Conservation (phyloP, 495 filamentous ascomycete species). For the Penicillium paxilli region DNA sequence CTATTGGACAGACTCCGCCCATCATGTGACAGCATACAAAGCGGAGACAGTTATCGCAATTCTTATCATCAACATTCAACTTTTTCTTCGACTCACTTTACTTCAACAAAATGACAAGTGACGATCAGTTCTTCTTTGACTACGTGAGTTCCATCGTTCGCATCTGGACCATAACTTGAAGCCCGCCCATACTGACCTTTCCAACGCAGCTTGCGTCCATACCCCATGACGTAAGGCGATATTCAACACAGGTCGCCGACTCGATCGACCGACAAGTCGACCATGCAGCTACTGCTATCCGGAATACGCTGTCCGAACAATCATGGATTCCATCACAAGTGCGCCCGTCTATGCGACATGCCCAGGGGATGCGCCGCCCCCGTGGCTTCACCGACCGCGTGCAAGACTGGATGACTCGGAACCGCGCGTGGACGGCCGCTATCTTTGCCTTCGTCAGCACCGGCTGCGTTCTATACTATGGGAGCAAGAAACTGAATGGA, state of each 20-base stretch:
- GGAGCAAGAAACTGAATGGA: slow-evolving; percentile 56
- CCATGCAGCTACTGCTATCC: slow-evolving; percentile 58
- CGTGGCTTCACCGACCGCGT: slow-evolving; percentile 38
- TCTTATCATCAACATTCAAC: slow-evolving; percentile 19
- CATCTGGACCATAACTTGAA: not conserved
- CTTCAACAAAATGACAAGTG: slow-evolving; percentile 47
- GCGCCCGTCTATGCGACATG: slow-evolving; percentile 54
- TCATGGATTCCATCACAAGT: slow-evolving; percentile 70
- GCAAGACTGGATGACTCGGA: slow-evolving; percentile 62
- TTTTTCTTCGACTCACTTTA: slow-evolving; percentile 8
- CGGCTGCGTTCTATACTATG: slow-evolving; percentile 63
- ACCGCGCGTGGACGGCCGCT: slow-evolving; percentile 70
- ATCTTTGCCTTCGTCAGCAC: slow-evolving; percentile 69
- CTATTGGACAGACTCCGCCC: not conserved
- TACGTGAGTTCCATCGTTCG: slow-evolving; percentile 33
- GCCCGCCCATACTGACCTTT: not conserved
- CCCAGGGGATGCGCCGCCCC: slow-evolving; percentile 42
- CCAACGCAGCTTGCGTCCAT: slow-evolving; percentile 67
- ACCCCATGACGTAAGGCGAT: slow-evolving; percentile 66
- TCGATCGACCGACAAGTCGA: slow-evolving; percentile 78
- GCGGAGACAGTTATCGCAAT: slow-evolving; percentile 12
- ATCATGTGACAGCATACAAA: slow-evolving; percentile 7
- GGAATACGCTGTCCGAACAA: slow-evolving; percentile 61
- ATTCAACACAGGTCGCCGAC: slow-evolving; percentile 67
- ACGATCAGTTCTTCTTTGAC: slow-evolving; percentile 53